Percentiles rank a stretch among this genome's conserved stretches.
These are phyloP conservation scores for Vigna reflexopilosa DNA, from an alignment of 306 rosid genomes.

Conservation along the genomic window DNA sequence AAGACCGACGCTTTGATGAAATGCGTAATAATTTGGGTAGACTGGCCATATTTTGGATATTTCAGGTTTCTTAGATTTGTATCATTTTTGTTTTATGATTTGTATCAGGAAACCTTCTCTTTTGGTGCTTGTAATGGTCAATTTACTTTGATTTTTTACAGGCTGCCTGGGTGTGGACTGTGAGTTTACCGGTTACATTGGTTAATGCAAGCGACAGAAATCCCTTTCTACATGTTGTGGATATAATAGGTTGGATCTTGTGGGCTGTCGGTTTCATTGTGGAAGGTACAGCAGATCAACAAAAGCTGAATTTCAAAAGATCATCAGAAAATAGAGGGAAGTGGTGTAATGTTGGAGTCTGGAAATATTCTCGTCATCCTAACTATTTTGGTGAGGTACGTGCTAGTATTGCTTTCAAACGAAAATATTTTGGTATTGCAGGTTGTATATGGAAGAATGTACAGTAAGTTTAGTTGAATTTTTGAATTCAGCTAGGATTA, in stretches of 20 bases:
- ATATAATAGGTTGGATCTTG: constrained; percentile 84
- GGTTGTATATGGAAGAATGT: not conserved
- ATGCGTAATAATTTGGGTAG: constrained; percentile 79
- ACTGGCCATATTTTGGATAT: constrained; percentile 91
- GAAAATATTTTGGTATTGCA: constrained; percentile 30
- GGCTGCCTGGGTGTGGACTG: constrained; percentile 99
- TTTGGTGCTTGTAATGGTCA: constrained; percentile 27
- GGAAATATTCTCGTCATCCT: constrained; percentile 97
- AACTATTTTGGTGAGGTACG: constrained; percentile 98
- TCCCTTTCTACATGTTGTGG: constrained; percentile 68
- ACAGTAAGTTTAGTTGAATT: not conserved
- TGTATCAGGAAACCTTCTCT: not conserved
- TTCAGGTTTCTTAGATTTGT: constrained; percentile 70
- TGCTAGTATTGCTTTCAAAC: constrained; percentile 34
- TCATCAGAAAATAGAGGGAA: constrained; percentile 71
- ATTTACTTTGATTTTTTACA: constrained; percentile 44
- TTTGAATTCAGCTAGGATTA: not conserved
- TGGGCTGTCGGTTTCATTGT: constrained; percentile 76
- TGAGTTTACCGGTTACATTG: constrained; percentile 88
- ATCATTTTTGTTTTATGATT: constrained; percentile 25
- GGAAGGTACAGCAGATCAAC: constrained; percentile 93
- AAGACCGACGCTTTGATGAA: constrained; percentile 93
- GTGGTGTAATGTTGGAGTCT: constrained; percentile 89
- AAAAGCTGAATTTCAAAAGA: constrained; percentile 72
- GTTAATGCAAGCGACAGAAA: constrained; percentile 78